phyloP scores from a whole-genome alignment of 768 basidiomycete species.

The Termitomyces sp. region DNA sequence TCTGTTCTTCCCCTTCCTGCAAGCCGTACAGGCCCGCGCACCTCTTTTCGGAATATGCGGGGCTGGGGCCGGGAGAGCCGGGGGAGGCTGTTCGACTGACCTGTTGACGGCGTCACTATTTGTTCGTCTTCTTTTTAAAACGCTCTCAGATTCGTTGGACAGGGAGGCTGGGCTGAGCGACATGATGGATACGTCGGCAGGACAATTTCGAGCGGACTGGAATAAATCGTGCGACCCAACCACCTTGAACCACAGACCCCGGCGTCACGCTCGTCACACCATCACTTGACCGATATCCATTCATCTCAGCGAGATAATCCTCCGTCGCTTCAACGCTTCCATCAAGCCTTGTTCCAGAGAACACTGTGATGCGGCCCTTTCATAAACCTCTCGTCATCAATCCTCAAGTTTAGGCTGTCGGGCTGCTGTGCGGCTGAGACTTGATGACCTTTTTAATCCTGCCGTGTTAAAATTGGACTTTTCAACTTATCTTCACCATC shows the following conservation, averaged over 20 bases:
- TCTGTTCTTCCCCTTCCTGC: constrained; percentile 89
- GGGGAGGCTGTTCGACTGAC: constrained; percentile 29
- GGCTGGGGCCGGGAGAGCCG: constrained; percentile 27
- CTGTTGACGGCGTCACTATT: constrained; percentile 22
- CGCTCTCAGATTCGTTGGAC: constrained; percentile 50
- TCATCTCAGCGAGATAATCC: neutral
- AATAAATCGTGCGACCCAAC: constrained; percentile 14
- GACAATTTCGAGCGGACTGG: constrained; percentile 10
- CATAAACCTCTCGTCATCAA: neutral
- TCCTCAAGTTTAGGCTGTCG: neutral
- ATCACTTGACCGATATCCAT: constrained; percentile 13
- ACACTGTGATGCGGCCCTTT: constrained; percentile 9
- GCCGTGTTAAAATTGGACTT: constrained; percentile 5
- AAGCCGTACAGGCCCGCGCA: constrained; percentile 84
- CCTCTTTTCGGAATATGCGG: constrained; percentile 85
- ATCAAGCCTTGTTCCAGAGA: constrained; percentile 5
- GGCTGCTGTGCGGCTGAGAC: constrained; percentile 11
- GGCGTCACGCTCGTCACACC: constrained; percentile 12
- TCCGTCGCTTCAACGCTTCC: constrained; percentile 4
- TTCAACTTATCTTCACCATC: neutral
- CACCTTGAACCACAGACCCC: constrained; percentile 10
- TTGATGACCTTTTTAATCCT: constrained; percentile 5
- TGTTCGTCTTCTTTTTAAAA: constrained; percentile 56
- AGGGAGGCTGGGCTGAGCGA: constrained; percentile 61
- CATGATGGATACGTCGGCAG: constrained; percentile 36